Percentiles rank a stretch among this genome's conserved stretches.
phyloP scores from a whole-genome alignment of 345 rosid genomes.

The Odontarrhena argentea region DNA sequence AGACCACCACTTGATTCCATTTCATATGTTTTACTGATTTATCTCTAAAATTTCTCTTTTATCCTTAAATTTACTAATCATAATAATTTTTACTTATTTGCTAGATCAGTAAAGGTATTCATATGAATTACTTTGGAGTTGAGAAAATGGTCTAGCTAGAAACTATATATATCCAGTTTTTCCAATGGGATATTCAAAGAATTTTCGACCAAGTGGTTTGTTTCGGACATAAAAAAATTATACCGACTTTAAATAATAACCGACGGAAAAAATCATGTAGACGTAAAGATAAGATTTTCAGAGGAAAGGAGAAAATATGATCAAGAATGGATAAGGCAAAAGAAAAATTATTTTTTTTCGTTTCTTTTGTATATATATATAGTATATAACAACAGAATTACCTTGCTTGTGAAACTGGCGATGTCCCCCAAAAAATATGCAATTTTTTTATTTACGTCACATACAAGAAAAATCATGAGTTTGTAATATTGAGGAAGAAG shows the following conservation, averaged over 20 bases:
- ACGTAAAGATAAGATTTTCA: slow-evolving; percentile 32
- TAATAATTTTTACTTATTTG: too few species aligned
- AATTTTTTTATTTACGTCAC: neutral
- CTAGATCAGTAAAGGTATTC: neutral
- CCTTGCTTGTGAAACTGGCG: slow-evolving; percentile 22
- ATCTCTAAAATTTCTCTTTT: too few species aligned
- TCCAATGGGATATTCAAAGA: neutral
- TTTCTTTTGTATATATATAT: too few species aligned
- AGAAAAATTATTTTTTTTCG: neutral
- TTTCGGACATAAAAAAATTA: slow-evolving; percentile 10
- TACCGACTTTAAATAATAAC: neutral
- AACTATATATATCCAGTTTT: neutral
- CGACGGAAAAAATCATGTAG: neutral
- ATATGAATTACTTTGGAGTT: neutral
- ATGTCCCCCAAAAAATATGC: slow-evolving; percentile 4
- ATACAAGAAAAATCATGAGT: neutral
- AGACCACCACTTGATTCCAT: too few species aligned
- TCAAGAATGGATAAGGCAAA: neutral
- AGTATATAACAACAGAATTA: neutral
- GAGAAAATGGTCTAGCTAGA: neutral
- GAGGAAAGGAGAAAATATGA: slow-evolving; percentile 7
- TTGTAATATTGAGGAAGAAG: neutral
- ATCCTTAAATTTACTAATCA: too few species aligned
- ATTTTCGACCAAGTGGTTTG: slow-evolving; percentile 9
- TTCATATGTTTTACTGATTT: too few species aligned